A percentile compares a stretch with the other conserved stretches of the same genome.
Conservation (phyloP, 2,329 filamentous ascomycete genomes). For the Fusarium fracticaudum region DNA sequence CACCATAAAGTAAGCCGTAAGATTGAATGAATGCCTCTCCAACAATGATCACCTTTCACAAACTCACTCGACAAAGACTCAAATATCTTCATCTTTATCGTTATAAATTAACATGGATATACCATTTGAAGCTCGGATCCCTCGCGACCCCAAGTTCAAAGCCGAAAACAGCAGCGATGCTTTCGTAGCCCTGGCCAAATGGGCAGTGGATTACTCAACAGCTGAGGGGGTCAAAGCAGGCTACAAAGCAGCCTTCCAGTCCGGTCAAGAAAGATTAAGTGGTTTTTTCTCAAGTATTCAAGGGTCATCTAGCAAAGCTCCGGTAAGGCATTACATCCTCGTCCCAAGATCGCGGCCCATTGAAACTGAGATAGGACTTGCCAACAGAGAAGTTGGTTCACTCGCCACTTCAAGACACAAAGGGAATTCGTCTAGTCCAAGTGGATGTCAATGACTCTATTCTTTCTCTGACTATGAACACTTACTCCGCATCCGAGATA, state of each 20-base stretch:
- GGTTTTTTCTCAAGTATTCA: background rate
- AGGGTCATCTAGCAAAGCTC: background rate
- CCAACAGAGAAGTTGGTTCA: background rate
- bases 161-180: background rate
- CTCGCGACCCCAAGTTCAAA: constrained; percentile 7
- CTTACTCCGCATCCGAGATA: background rate
- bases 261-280: background rate
- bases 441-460: background rate
- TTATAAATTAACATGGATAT: background rate
- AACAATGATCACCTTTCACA: background rate
- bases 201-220: constrained; percentile 9
- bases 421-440: background rate
- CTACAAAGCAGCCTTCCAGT: background rate
- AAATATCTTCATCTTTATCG: background rate
- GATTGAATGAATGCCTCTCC: background rate
- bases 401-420: background rate
- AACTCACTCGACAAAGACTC: background rate
- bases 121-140: constrained; percentile 8
- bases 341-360: background rate
- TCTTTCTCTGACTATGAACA: background rate
- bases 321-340: background rate
- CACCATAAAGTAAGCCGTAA: background rate
- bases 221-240: constrained; percentile 14
- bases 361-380: background rate
- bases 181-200: background rate